phyloP scores from a whole-genome alignment of 176 grass and related monocot species.

The Themeda triandra region DNA sequence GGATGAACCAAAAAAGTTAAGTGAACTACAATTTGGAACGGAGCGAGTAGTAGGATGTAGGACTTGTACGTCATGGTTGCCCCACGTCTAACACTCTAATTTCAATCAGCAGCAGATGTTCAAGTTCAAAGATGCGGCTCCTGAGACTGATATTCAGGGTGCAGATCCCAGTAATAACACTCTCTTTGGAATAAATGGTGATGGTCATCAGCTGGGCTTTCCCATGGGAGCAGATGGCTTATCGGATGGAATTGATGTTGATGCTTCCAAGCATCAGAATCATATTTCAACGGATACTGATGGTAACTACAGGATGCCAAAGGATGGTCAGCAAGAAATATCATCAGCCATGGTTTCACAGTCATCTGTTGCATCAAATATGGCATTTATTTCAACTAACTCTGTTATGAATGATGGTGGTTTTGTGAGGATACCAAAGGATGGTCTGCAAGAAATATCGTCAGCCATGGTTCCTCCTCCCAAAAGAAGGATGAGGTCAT shows the following conservation, averaged over 20 bases:
- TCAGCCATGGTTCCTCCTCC: too few relatives aligned
- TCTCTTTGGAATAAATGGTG: conserved; percentile 63
- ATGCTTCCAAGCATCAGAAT: conserved; percentile 63
- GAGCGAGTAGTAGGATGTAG: too few relatives aligned
- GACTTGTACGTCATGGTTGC: conserved; percentile 63
- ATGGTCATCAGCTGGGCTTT: conserved; percentile 54
- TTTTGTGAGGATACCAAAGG: too few relatives aligned
- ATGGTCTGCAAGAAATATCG: too few relatives aligned
- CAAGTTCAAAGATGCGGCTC: conserved; percentile 47
- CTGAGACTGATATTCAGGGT: conserved; percentile 48
- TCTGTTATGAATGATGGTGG: conserved; percentile 60
- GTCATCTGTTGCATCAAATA: conserved; percentile 70
- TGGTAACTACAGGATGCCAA: conserved; percentile 54
- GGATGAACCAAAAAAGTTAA: too few relatives aligned
- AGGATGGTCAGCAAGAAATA: conserved; percentile 73
- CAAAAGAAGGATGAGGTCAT: conserved; percentile 71
- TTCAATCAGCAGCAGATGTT: conserved; percentile 65
- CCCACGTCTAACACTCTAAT: conserved; percentile 50
- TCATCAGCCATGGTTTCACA: conserved; percentile 83
- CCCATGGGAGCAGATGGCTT: conserved; percentile 64
- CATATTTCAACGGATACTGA: conserved; percentile 65
- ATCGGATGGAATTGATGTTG: conserved; percentile 57
- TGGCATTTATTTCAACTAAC: conserved; percentile 89
- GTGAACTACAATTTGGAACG: too few relatives aligned
- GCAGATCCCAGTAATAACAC: conserved; percentile 53